Evolutionary conservation across 2,329 filamentous ascomycete species (phyloP).

Genomic region (Parafenestella ontariensis): DNA sequence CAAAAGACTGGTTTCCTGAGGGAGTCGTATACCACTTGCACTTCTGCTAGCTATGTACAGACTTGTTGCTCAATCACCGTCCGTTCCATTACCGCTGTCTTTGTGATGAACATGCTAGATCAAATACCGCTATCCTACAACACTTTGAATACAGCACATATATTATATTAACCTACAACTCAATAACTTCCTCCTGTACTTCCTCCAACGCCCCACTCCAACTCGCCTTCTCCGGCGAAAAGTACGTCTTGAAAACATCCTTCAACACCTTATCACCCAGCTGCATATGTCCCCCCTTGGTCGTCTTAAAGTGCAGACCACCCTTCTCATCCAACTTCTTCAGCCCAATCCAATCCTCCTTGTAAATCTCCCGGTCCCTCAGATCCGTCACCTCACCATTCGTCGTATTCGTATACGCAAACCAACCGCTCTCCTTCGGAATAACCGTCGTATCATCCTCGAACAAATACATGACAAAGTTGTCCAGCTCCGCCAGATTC

Average conservation of each 20-base stretch:
- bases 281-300: conserved; percentile 83
- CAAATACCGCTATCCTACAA: not conserved
- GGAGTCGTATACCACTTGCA: conserved; percentile 14
- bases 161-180: conserved; percentile 26
- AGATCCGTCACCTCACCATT: conserved; percentile 68
- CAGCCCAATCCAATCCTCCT: conserved; percentile 92
- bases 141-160: not conserved
- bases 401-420: conserved; percentile 76
- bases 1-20: not conserved
- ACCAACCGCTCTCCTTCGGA: conserved; percentile 91
- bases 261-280: conserved; percentile 71
- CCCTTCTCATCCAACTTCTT: conserved; percentile 79
- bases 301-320: conserved; percentile 75
- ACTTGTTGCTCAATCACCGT: not conserved
- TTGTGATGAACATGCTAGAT: not conserved
- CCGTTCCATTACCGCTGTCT: not conserved
- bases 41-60: not conserved
- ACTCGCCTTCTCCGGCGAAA: conserved; percentile 55
- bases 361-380: conserved; percentile 75
- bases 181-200: conserved; percentile 35
- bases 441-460: conserved; percentile 84
- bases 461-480: conserved; percentile 90
- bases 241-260: conserved; percentile 71
- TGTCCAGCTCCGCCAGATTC: conserved; percentile 73
- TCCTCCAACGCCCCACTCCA: conserved; percentile 13